Base-by-base conservation (phyloP, 148 eudicot genomes). In the Silene conica region DNA sequence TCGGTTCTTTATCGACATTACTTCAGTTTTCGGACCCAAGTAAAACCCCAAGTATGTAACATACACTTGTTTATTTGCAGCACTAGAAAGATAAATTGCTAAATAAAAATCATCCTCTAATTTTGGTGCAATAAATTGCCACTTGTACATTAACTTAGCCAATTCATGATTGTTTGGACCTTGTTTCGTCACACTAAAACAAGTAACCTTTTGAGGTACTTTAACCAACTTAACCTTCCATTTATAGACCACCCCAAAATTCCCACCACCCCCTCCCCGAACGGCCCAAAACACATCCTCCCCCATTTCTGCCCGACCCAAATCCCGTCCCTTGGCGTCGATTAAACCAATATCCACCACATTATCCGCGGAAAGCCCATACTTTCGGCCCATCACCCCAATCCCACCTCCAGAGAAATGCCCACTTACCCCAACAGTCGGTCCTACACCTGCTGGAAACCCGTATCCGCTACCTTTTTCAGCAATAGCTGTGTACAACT, bases 361-460 rank as follows among this genome's bases (percentile, higher is more conserved):
- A 69, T 85, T 82, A 77, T 85, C 87, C 16, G 85, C 87, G 0
- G 83, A 77, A 65, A 85, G 85, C 75, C 85, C 85, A 54, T 85
- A 77, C 73, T 85, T 85, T 16, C 87, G 69, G 70, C 72, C 34
- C 83, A 85, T 11, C 1, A 66, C 57, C 19, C 85, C 87, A 31
- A 71, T 52, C 57, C 83, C 87, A 10, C 87, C 87, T 11, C 87
- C 87, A 19, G 72, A 66, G 23, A 85, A 48, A 75, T 75, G 82
- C 6, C 87, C 87, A 23, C 87, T 26, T 8, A 82, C 76, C 28
- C 87, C 87, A 22, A 85, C 83, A 0, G 78, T 77, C 26, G 85
- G 81, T 5, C 81, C 63, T 15, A 75, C 46, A 11, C 83, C 83
- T 8, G 80, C 85, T 1, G 87, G 85, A 38, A 85, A 85, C 54